phyloP scores from a whole-genome alignment of 768 basidiomycete genomes.

The Kwoniella botswanensis region DNA sequence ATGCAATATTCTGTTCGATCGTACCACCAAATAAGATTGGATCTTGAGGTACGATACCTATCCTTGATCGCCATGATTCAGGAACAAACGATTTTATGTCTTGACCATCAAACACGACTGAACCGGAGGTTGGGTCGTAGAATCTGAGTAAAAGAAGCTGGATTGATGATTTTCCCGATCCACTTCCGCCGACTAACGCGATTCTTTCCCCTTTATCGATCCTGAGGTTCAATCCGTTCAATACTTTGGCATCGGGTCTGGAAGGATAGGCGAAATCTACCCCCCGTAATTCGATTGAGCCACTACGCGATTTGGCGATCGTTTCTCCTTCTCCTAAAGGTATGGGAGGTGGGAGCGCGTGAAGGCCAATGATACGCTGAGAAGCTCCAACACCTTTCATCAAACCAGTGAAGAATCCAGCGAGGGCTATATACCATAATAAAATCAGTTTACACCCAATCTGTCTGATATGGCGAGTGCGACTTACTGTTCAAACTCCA shows the following conservation, averaged over 20 bases:
- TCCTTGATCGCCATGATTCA: constrained; percentile 81
- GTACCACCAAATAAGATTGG: constrained; percentile 88
- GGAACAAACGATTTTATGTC: constrained; percentile 84
- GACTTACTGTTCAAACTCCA: constrained; percentile 48
- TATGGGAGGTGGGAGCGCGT: constrained; percentile 62
- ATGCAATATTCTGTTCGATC: constrained; percentile 91
- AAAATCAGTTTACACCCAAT: neutral
- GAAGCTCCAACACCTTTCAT: constrained; percentile 97
- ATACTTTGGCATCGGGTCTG: constrained; percentile 74
- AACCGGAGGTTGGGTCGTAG: constrained; percentile 81
- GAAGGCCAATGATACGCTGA: constrained; percentile 83
- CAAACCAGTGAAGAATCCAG: constrained; percentile 69
- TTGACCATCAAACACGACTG: constrained; percentile 81
- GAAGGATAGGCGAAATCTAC: constrained; percentile 88
- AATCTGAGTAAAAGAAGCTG: constrained; percentile 85
- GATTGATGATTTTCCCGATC: constrained; percentile 89
- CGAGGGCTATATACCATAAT: constrained; percentile 29
- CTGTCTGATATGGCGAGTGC: neutral
- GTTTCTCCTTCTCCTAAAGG: constrained; percentile 43
- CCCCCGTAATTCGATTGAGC: constrained; percentile 75
- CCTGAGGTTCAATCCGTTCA: constrained; percentile 80
- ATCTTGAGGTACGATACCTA: constrained; percentile 92
- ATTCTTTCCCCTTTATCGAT: constrained; percentile 83
- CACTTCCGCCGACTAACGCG: constrained; percentile 89
- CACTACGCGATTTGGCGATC: constrained; percentile 52